A percentile compares a stretch with the other conserved stretches of the same genome.
These are phyloP conservation scores for Nemania diffusa DNA, from an alignment of 2,329 filamentous ascomycete species.

Conservation along the genomic window DNA sequence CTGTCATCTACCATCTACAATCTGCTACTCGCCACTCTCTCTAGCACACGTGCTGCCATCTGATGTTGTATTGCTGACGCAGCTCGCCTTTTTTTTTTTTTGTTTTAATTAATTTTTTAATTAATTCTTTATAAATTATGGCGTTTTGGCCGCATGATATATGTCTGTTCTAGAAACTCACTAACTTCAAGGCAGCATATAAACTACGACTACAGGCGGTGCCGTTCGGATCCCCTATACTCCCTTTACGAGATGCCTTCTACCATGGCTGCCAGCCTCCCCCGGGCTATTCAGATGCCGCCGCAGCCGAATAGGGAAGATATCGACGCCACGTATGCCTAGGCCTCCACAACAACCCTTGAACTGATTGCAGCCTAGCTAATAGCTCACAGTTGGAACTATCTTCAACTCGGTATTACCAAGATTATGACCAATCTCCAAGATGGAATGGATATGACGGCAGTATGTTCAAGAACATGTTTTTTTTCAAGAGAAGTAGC, in stretches of 20 bases:
- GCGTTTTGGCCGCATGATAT: not conserved
- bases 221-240: conserved; percentile 30
- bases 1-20: not conserved
- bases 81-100: not conserved
- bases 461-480: conserved; percentile 64
- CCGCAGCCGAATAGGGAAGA: conserved; percentile 71
- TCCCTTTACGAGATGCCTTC: conserved; percentile 17
- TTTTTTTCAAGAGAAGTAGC: conserved; percentile 18
- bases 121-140: not conserved
- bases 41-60: not conserved
- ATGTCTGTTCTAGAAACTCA: not conserved
- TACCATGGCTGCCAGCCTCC: conserved; percentile 49
- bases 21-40: not conserved
- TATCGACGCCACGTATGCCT: conserved; percentile 61
- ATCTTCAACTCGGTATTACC: conserved; percentile 86
- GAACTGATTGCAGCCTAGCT: conserved; percentile 37
- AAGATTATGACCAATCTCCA: conserved; percentile 94
- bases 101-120: not conserved
- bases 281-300: conserved; percentile 60
- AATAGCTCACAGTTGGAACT: conserved; percentile 75
- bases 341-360: not conserved
- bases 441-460: conserved; percentile 92
- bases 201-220: conserved; percentile 27
- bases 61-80: not conserved
- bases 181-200: conserved; percentile 8